Evolutionary conservation across 73 alveolate genomes (phyloP).

Genomic region (Paramecium bursaria): DNA sequence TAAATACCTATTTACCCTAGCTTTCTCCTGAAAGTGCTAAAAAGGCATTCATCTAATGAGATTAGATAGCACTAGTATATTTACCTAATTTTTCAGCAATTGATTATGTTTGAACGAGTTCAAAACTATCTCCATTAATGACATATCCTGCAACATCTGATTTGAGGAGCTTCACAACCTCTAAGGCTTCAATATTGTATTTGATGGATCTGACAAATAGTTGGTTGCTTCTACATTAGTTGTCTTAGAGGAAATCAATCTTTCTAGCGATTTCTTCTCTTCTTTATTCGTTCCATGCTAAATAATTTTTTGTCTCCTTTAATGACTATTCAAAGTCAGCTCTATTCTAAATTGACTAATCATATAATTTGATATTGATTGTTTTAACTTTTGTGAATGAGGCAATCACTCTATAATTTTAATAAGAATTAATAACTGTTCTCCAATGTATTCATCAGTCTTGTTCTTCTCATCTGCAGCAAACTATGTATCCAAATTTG

Average conservation of each 20-base stretch:
- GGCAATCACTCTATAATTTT: constrained; percentile 8
- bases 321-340: constrained; percentile 27
- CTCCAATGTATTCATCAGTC: constrained; percentile 62
- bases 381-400: constrained; percentile 40
- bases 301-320: constrained; percentile 33
- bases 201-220: constrained; percentile 57
- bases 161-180: constrained; percentile 54
- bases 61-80: no score
- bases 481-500: constrained; percentile 34
- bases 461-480: constrained; percentile 59
- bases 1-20: no score
- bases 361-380: constrained; percentile 13
- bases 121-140: constrained; percentile 47
- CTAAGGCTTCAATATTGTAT: constrained; percentile 32
- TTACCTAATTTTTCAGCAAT: constrained; percentile 50
- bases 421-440: not conserved
- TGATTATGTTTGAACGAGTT: constrained; percentile 2
- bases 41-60: no score
- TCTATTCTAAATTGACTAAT: constrained; percentile 21
- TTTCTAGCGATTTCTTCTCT: constrained; percentile 56
- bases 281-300: constrained; percentile 60
- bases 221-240: constrained; percentile 41
- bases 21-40: no score
- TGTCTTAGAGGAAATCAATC: constrained; percentile 25
- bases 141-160: constrained; percentile 58